Base-by-base conservation (phyloP, 2,329 filamentous ascomycete species). In the Fusarium sp. region DNA sequence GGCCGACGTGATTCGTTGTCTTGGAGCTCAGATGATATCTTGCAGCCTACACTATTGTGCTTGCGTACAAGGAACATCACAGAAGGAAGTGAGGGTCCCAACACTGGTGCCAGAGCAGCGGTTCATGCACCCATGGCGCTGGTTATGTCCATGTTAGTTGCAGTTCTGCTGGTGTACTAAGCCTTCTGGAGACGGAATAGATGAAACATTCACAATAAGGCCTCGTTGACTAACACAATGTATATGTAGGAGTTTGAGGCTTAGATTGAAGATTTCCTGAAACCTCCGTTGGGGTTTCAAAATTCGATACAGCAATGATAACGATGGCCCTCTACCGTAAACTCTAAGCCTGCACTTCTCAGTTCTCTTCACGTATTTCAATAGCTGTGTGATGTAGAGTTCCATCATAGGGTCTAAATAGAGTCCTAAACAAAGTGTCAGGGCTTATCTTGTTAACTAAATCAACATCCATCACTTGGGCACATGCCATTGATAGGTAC, bases 51-150 rank as follows among this genome's bases (percentile, higher is more conserved):
- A 12, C 27, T 67, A 24, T 49, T 67, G 20, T 67, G 64, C 20
- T 42, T 67, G 32, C 63, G 45, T 24, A 24, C 64, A 15, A 67
- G 63, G 27, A 67, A 67, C 34, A 45, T 67, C 29, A 67, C 63
- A 9, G 29, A 44, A 27, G 64, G 56, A 6, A 67, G 56, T 15
- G 32, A 67, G 20, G 43, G 56, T 24, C 64, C 63, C 20, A 67
- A 67, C 29, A 15, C 51, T 47, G 44, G 44, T 22, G 18, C n/a
- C 24, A 66, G 63, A 47, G 18, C 27, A 30, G 40, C 8, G 44
- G 27, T 34, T 30, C 40, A 62, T 59, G 40, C 18, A 29, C 25
- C 30, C 45, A 32, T 51, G 55, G 25, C 32, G 15, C 15, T 56
- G 16, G 51, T 63, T 27, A 22, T 55, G 20, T 44, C 40, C 24